Base-by-base conservation (phyloP, 164 flowering plant species). In the Vitis amurensis region DNA sequence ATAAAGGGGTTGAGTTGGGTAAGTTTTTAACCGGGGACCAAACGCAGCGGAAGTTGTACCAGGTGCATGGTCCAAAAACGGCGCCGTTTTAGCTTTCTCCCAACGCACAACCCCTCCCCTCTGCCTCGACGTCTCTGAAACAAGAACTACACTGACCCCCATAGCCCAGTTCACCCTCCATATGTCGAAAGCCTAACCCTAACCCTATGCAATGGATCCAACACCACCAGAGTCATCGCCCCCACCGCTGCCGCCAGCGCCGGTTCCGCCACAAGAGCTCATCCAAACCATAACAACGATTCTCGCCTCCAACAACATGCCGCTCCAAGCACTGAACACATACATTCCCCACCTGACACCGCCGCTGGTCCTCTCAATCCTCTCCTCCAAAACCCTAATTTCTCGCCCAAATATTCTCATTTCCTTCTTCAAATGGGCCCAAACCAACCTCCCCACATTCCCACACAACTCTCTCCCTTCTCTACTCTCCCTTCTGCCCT, bases 401-500 rank as follows among this genome's bases (percentile, higher is more conserved):
- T 30, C 47, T 12, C 60, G 17, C 31, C 87, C 89, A 51, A 10
- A 44, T 59, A 61, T 74, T 60, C 86, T 86, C 72, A 73, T 84
- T 66, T 60, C 79, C 55, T 79, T 86, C 75, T 78, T 68, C 84
- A 69, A 63, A 9, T 77, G 73, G 80, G 67, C 81, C 16, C 80
- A 66, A 9, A 8, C 68, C 49, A 68, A 76, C 71, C 37, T 69
- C 68, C 82, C 68, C 5, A 50, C 64, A 52, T 13, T 67, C 69
- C 15, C 68, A 13, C 59, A 62, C 19, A 49, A 60, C 56, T 16
- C 64, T 57, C 63, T 63, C 61, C 61, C 61, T 65, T 66, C 79
- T 48, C 80, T 80, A 58, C 63, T 73, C 65, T 52, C 77, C 57
- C 71, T 82, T 77, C 83, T 87, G 76, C 73, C 81, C 19, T n/a